Evolutionary conservation across 202 grass and related monocot species (phyloP), one percentile per base, ranked within the genome.

Genomic region (Alloteropsis angusta): DNA sequence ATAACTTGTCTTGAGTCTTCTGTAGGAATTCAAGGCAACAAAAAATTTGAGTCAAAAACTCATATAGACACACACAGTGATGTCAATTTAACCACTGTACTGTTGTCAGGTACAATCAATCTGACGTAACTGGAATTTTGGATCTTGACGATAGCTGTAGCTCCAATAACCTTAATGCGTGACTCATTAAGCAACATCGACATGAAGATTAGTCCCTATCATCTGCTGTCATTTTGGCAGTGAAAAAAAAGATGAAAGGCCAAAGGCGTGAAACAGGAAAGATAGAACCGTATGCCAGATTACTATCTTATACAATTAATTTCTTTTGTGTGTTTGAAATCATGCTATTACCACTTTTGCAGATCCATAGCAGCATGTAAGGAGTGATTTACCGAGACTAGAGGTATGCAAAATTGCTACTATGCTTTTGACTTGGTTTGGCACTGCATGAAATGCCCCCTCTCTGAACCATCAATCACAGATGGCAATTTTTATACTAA

Each of bases 121-220:
- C 53, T 86, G 63, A 81, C 63, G 22, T 70, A 81, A 62, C 22
- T 86, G 35, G 68, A 66, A 74, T 75, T 50, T 81, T 37, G 23
- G 37, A 86, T 54, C 45, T 52, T 36, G 78, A 43, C 34, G 75
- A 35, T n/a, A n/a, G n/a, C n/a, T n/a, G n/a, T 26, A 60, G 8
- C 25, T 69, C 61, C 34, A 75, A 21, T 86, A 76, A 42, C 44
- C 53, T n/a, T n/a, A 72, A 61, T 16, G 38, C 49, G 58, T 68
- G 43, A 75, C 52, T 68, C 54, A 49, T 60, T 22, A 69, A 81
- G 77, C 52, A 75, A 50, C 77, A 36, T 86, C 3, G 34, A 35
- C 21, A 15, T 68, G 77, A 54, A 81, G 42, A 71, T 76, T 46
- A 46, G 43, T 71, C 13, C 25, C 18, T 35, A 70, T 86, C 35